These are phyloP conservation scores for Cynara cardunculus DNA, from an alignment of 129 eudicot genomes.

Conservation along the genomic window DNA sequence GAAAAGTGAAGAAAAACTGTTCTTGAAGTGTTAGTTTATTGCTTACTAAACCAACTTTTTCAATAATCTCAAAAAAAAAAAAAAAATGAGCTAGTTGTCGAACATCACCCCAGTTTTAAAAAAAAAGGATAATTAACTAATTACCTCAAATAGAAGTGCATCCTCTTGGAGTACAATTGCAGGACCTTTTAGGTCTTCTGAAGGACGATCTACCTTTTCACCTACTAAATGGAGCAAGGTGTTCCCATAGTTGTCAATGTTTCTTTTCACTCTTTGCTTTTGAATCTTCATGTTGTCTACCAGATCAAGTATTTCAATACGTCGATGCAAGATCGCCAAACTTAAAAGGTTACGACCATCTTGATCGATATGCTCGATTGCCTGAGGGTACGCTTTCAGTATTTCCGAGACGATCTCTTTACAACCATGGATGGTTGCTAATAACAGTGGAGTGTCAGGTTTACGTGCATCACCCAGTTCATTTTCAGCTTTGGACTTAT, in stretches of 20 bases:
- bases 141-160: constrained; percentile 27
- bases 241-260: constrained; percentile 19
- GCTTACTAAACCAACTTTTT: too few species aligned
- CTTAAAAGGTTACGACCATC: constrained; percentile 25
- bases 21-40: too few species aligned
- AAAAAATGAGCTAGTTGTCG: too few species aligned
- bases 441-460: constrained; percentile 26
- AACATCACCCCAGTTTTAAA: background rate
- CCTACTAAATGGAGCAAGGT: constrained; percentile 32
- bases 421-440: constrained; percentile 30
- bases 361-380: constrained; percentile 23
- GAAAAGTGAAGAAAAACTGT: too few species aligned
- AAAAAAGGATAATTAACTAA: background rate
- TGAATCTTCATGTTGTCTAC: constrained; percentile 18
- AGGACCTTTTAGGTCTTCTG: constrained; percentile 18
- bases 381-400: constrained; percentile 21
- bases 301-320: background rate
- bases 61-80: too few species aligned
- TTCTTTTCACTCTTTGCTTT: constrained; percentile 17
- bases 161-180: constrained; percentile 25
- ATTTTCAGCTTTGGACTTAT: background rate
- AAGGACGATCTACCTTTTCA: background rate
- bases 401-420: constrained; percentile 31
- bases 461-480: background rate
- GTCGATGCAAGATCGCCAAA: constrained; percentile 27